A percentile compares a stretch with the other conserved stretches of the same genome.
These are phyloP conservation scores for Apiospora koreana DNA, from an alignment of 2,329 filamentous ascomycete species.

Conservation along the genomic window DNA sequence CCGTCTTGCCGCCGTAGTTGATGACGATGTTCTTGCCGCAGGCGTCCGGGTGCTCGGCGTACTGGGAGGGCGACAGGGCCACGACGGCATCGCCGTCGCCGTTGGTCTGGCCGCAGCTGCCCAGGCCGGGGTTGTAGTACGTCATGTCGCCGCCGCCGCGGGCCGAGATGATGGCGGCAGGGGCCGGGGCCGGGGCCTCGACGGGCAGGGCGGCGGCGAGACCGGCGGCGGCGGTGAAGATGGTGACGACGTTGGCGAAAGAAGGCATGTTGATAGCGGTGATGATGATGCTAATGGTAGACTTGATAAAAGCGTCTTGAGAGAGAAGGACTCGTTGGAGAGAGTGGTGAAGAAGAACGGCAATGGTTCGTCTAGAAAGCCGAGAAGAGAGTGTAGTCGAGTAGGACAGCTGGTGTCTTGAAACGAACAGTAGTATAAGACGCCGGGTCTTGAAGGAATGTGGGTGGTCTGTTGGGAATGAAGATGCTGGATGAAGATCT, in stretches of 20 bases:
- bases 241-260: neutral
- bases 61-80: constrained; percentile 28
- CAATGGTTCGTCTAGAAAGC: neutral
- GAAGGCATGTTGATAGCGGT: neutral
- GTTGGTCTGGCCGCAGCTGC: constrained; percentile 28
- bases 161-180: neutral
- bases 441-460: constrained; percentile 1
- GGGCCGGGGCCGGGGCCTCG: too few relatives aligned
- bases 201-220: neutral
- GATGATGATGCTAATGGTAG: neutral
- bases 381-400: neutral
- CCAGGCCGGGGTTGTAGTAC: constrained; percentile 29
- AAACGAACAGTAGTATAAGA: neutral
- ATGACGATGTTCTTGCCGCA: constrained; percentile 34
- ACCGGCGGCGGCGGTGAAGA: neutral
- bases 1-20: constrained; percentile 12
- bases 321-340: neutral
- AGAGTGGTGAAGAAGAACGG: neutral
- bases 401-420: constrained; percentile 5
- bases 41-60: constrained; percentile 17
- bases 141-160: constrained; percentile 10
- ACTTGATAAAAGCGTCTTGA: neutral
- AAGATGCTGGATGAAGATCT: neutral
- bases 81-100: constrained; percentile 26
- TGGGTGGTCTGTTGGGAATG: neutral